A percentile compares a stretch with the other conserved stretches of the same genome.
phyloP scores from a whole-genome alignment of 805 yeast species.

The Torulaspora quercuum region DNA sequence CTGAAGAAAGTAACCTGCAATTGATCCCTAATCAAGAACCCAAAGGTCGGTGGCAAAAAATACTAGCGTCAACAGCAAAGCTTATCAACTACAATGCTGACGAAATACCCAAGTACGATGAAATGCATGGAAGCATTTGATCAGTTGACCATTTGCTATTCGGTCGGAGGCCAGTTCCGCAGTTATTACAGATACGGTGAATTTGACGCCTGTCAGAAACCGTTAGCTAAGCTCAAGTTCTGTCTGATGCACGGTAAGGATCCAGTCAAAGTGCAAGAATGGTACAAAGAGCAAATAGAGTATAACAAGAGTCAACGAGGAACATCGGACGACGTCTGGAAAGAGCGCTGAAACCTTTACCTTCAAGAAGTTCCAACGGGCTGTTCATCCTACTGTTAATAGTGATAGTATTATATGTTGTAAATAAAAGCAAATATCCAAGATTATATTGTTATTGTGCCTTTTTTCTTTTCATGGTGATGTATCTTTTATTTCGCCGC shows the following conservation, averaged over 20 bases:
- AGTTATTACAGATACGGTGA: conserved; percentile 82
- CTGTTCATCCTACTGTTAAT: too few relatives aligned
- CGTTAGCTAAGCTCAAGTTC: conserved; percentile 74
- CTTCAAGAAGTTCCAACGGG: too few relatives aligned
- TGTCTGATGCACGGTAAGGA: conserved; percentile 59
- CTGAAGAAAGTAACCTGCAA: not conserved
- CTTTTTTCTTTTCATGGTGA: too few relatives aligned
- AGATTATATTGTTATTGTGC: conserved; percentile 5
- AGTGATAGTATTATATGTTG: too few relatives aligned
- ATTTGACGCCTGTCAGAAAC: conserved; percentile 64
- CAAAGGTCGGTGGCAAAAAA: too few relatives aligned
- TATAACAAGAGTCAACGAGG: conserved; percentile 59
- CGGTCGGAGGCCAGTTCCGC: conserved; percentile 85
- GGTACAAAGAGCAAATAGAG: conserved; percentile 60
- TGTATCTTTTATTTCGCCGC: too few relatives aligned
- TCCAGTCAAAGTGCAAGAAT: conserved; percentile 63
- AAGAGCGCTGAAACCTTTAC: conserved; percentile 34
- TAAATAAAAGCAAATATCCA: too few relatives aligned
- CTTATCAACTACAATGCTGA: too few relatives aligned
- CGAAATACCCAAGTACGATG: conserved; percentile 47
- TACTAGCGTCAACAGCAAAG: too few relatives aligned
- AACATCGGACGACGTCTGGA: conserved; percentile 86
- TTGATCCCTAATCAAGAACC: not conserved
- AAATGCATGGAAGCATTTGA: conserved; percentile 81
- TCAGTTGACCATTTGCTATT: conserved; percentile 79